Evolutionary conservation across 1,284 basidiomycete species (phyloP), one percentile per base, ranked within the genome.

Genomic region (Fomitopsis palustris): DNA sequence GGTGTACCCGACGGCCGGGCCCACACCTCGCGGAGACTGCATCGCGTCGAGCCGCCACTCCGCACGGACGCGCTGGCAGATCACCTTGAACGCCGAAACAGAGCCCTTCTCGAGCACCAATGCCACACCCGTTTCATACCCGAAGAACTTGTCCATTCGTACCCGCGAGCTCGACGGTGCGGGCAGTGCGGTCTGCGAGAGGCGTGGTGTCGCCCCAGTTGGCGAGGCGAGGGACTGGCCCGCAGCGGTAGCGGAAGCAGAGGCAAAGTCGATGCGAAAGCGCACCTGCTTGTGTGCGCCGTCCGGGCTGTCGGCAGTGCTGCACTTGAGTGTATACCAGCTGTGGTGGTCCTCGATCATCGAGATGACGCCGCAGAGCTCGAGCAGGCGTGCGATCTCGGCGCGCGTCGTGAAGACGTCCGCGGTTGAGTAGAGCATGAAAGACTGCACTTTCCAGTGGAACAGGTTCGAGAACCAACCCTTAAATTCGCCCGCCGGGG

Each of bases 51-150:
- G 64, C 60, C 72, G 71, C 88, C 88, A 91, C 64, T 84, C 82
- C 35, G 85, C 81, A 66, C 87, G 83, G 67, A 96, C 71, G 62
- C 81, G 81, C 66, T 83, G 82, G 77, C 88, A 91, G 19, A 95
- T 78, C 12, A 80, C 76, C 71, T 86, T 87, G 77, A 96, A 95
- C 54, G 89, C 88, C 61, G 89, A 87, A 68, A 89, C 77, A 4
- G 93, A 90, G 16, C 95, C 95, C 74, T 94, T 96, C 78, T 96
- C 95, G 65, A 94, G 90, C 23, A 92, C 81, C 69, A 96, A 78
- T 47, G 86, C 83, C 62, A 73, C 62, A 54, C 65, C 63, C 1
- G 68, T 66, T 61, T 70, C 68, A 57, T 65, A 70, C 8, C 64
- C 70, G 12, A 57, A 49, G 38, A 61, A 35, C 57, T 54, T 47